A percentile compares a stretch with the other conserved stretches of the same genome.
Evolutionary conservation across 805 yeast genomes (phyloP).

Genomic region (Lipomyces anomalus): DNA sequence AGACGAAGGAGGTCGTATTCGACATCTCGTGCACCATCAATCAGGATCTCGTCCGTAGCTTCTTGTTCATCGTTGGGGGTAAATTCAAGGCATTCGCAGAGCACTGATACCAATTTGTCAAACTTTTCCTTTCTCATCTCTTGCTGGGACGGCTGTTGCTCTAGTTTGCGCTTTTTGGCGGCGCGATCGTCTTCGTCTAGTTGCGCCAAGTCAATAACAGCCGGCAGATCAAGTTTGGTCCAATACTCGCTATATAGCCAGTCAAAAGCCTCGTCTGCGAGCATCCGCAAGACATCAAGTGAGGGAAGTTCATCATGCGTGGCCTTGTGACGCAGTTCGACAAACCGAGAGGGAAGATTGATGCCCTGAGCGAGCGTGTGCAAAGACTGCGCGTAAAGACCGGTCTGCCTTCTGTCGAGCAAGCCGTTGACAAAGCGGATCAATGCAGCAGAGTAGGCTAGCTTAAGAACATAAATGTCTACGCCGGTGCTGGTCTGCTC

Average conservation of each 20-base stretch:
- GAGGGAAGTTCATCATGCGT: constrained; percentile 85
- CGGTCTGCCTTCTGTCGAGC: constrained; percentile 78
- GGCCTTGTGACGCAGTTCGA: constrained; percentile 82
- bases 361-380: constrained; percentile 64
- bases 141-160: not conserved
- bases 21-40: not conserved
- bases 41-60: not conserved
- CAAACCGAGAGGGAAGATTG: constrained; percentile 72
- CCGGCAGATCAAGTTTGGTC: too few species aligned
- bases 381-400: constrained; percentile 71
- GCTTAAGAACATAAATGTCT: constrained; percentile 39
- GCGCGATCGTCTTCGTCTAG: not conserved
- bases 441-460: constrained; percentile 45
- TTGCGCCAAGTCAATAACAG: too few species aligned
- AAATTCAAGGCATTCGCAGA: not conserved
- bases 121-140: not conserved
- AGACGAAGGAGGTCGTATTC: not conserved
- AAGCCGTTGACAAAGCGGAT: constrained; percentile 87
- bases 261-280: constrained; percentile 52
- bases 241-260: constrained; percentile 48
- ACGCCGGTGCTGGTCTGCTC: constrained; percentile 9
- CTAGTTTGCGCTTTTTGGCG: too few species aligned
- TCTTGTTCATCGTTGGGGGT: not conserved
- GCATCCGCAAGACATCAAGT: constrained; percentile 57
- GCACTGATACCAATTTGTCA: not conserved